Percentiles rank a stretch among this genome's conserved stretches.
These are phyloP conservation scores for Suillus subalutaceus DNA, from an alignment of 768 basidiomycete genomes.

Conservation along the genomic window DNA sequence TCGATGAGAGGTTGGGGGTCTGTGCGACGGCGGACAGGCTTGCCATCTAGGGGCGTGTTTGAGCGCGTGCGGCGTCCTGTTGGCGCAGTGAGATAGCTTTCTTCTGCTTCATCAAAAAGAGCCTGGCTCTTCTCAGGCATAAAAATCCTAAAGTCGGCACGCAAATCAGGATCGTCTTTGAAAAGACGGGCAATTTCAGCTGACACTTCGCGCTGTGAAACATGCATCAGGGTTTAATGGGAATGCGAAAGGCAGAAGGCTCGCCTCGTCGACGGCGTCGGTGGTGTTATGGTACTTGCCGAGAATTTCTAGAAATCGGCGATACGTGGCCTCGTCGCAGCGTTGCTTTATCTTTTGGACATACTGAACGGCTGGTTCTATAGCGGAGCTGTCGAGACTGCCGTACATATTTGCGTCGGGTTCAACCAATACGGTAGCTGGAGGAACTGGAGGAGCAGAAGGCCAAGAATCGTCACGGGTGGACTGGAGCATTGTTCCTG, in stretches of 20 bases:
- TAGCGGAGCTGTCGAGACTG: slow-evolving; percentile 46
- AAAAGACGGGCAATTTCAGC: slow-evolving; percentile 70
- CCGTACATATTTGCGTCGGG: slow-evolving; percentile 31
- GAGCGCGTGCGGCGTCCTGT: slow-evolving; percentile 38
- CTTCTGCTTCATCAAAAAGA: slow-evolving; percentile 48
- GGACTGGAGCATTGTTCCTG: slow-evolving; percentile 63
- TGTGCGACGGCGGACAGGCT: slow-evolving; percentile 46
- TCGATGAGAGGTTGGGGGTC: slow-evolving; percentile 43
- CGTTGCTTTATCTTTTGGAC: slow-evolving; percentile 97
- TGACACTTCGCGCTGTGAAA: slow-evolving; percentile 64
- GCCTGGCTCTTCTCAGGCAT: slow-evolving; percentile 64
- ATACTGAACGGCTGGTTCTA: slow-evolving; percentile 87
- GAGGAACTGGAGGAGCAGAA: slow-evolving; percentile 22
- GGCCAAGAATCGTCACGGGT: slow-evolving; percentile 50
- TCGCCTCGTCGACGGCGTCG: slow-evolving; percentile 63
- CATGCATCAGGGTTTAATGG: slow-evolving; percentile 1
- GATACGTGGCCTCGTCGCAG: slow-evolving; percentile 87
- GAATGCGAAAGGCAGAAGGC: slow-evolving; percentile 17
- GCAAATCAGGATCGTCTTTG: slow-evolving; percentile 74
- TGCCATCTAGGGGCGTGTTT: slow-evolving; percentile 32
- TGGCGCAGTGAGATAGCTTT: slow-evolving; percentile 29
- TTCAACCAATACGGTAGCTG: slow-evolving; percentile 7
- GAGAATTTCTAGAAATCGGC: slow-evolving; percentile 76
- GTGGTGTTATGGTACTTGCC: slow-evolving; percentile 63
- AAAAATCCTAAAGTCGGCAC: slow-evolving; percentile 74